Evolutionary conservation across 163 green algal species (phyloP).

Genomic region (Coccomyxa subellipsoidea): DNA sequence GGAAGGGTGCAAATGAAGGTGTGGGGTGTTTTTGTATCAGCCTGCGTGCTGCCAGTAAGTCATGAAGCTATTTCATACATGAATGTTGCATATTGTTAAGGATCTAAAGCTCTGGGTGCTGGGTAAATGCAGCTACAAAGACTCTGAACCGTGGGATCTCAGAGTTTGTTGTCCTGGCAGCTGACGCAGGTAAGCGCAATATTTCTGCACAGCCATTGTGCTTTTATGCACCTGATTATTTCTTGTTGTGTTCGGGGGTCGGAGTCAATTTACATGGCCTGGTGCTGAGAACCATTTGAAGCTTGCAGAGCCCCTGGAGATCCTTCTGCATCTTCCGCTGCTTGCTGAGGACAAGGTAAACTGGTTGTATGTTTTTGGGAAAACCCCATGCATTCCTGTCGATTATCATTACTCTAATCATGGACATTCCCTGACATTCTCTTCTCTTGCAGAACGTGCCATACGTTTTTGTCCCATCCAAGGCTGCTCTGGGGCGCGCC

Average conservation of each 20-base stretch:
- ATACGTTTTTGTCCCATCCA: conserved; percentile 95
- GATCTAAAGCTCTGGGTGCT: not conserved
- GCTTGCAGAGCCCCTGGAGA: conserved; percentile 90
- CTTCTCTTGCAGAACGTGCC: conserved; percentile 78
- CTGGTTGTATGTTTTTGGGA: no score
- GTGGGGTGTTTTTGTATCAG: not conserved
- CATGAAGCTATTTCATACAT: not conserved
- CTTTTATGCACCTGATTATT: not conserved
- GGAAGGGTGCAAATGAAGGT: conserved; percentile 99
- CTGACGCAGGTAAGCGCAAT: conserved; percentile 67
- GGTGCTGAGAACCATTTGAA: not conserved
- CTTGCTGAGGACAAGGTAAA: conserved; percentile 97
- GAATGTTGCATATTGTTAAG: not conserved
- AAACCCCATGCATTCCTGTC: no score
- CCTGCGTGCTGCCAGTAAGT: not conserved
- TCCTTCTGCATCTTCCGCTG: conserved; percentile 97
- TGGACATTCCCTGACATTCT: no score
- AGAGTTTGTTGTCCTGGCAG: conserved; percentile 98
- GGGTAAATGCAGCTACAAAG: conserved; percentile 89
- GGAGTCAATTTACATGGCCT: not conserved
- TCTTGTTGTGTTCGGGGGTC: not conserved
- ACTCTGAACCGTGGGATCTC: conserved; percentile 94
- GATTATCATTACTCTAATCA: no score
- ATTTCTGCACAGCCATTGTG: not conserved
- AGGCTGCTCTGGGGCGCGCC: conserved; percentile 93